Conservation (phyloP, 306 rosid species). For the Dalbergia cochinchinensis region DNA sequence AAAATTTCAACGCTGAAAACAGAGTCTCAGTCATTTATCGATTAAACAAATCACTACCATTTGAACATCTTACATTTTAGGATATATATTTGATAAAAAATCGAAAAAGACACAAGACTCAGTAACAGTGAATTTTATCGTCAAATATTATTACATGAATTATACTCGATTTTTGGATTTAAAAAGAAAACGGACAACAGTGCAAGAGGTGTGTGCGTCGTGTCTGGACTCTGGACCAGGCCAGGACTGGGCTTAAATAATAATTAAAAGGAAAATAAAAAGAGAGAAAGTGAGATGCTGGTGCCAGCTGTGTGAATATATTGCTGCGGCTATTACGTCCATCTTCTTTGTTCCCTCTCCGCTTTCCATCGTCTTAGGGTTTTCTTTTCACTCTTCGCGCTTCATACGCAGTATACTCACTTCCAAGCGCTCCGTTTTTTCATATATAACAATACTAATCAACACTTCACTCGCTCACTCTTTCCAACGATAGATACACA, state of each 20-base stretch:
- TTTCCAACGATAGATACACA: neutral
- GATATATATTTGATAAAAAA: neutral
- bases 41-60: neutral
- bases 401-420: neutral
- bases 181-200: neutral
- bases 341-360: neutral
- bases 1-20: neutral
- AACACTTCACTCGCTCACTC: neutral
- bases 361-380: conserved; percentile 36
- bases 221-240: neutral
- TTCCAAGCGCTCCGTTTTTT: neutral
- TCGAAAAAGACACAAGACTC: neutral
- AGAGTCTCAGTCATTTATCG: neutral
- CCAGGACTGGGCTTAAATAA: neutral
- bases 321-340: conserved; percentile 32
- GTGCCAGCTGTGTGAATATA: conserved; percentile 31
- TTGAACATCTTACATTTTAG: no score
- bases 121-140: neutral
- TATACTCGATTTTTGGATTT: neutral
- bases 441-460: neutral
- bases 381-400: neutral
- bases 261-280: neutral
- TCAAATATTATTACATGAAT: no score
- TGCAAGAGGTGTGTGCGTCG: neutral
- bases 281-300: conserved; percentile 3